Evolutionary conservation across 1,139 yeast genomes (phyloP).

Genomic region (Yamadazyma oceani): DNA sequence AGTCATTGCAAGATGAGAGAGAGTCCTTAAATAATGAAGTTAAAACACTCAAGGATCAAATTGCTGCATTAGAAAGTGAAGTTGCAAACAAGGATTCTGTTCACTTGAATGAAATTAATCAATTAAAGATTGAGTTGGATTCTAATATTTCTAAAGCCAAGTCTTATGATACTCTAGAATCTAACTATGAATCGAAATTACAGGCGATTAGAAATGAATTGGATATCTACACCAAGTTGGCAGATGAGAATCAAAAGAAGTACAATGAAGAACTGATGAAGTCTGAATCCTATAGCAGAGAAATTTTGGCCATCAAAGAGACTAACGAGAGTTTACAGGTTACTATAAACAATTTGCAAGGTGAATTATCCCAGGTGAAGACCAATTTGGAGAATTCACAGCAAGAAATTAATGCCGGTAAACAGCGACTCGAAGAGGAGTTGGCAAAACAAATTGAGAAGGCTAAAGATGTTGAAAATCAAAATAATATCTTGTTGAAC

Average conservation of each 20-base stretch:
- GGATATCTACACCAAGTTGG: slow-evolving; percentile 48
- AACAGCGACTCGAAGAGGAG: slow-evolving; percentile 50
- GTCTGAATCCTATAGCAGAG: slow-evolving; percentile 53
- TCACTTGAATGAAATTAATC: slow-evolving; percentile 21
- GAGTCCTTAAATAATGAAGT: slow-evolving; percentile 22
- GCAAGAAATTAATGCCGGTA: slow-evolving; percentile 24
- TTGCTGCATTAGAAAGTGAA: slow-evolving; percentile 18
- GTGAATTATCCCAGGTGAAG: slow-evolving; percentile 20
- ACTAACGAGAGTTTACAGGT: slow-evolving; percentile 37
- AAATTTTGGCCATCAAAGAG: slow-evolving; percentile 44
- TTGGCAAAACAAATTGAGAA: slow-evolving; percentile 45
- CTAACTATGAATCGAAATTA: slow-evolving; percentile 35
- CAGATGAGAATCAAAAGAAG: slow-evolving; percentile 50
- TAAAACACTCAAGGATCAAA: slow-evolving; percentile 16
- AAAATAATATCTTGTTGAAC: slow-evolving; percentile 65
- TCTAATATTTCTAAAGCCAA: slow-evolving; percentile 26
- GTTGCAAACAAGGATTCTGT: slow-evolving; percentile 17
- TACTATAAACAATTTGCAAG: slow-evolving; percentile 34
- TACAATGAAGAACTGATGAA: slow-evolving; percentile 60
- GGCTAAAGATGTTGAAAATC: slow-evolving; percentile 59
- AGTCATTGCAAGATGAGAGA: slow-evolving; percentile 23
- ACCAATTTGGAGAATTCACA: slow-evolving; percentile 25
- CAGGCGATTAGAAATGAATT: slow-evolving; percentile 42
- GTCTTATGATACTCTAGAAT: slow-evolving; percentile 35
- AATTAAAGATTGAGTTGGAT: slow-evolving; percentile 23